Evolutionary conservation across 192 early-diverging fungal species (phyloP).

Genomic region (Gigaspora rosea): DNA sequence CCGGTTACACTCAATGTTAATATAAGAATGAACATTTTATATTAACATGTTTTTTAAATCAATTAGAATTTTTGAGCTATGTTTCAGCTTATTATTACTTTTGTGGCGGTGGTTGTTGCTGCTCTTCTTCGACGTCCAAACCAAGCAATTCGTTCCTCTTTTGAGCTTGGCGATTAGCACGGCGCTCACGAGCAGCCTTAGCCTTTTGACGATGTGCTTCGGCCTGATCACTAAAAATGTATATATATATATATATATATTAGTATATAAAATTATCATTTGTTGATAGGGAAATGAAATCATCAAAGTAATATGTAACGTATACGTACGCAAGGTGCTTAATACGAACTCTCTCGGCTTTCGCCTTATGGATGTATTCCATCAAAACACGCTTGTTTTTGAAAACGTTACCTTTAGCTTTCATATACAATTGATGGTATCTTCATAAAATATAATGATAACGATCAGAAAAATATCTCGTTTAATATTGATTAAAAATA

Average conservation of each 20-base stretch:
- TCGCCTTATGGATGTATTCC: slow-evolving; percentile 99
- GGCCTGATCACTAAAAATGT: slow-evolving; percentile 75
- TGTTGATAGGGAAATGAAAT: neutral
- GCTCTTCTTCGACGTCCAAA: slow-evolving; percentile 37
- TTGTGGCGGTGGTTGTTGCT: neutral
- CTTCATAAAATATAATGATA: slow-evolving; percentile 19
- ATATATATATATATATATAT: neutral
- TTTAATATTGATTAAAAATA: neutral
- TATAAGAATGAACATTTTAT: no score
- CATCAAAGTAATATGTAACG: neutral
- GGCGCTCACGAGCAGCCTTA: slow-evolving; percentile 94
- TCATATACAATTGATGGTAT: slow-evolving; percentile 95
- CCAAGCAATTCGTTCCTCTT: slow-evolving; percentile 84
- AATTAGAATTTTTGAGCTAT: no score
- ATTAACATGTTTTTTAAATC: no score
- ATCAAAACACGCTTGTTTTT: slow-evolving; percentile 99
- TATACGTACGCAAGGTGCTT: slow-evolving; percentile 68
- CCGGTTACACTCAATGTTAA: no score
- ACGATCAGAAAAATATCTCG: no score
- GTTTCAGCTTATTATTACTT: no score
- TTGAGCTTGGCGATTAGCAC: slow-evolving; percentile 78
- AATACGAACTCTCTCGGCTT: slow-evolving; percentile 95
- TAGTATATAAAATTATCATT: neutral
- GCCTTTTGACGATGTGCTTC: slow-evolving; percentile 96
- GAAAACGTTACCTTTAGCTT: slow-evolving; percentile 99